These are phyloP conservation scores for Trichoderma aggressivum DNA, from an alignment of 2,329 filamentous ascomycete species.

Conservation along the genomic window DNA sequence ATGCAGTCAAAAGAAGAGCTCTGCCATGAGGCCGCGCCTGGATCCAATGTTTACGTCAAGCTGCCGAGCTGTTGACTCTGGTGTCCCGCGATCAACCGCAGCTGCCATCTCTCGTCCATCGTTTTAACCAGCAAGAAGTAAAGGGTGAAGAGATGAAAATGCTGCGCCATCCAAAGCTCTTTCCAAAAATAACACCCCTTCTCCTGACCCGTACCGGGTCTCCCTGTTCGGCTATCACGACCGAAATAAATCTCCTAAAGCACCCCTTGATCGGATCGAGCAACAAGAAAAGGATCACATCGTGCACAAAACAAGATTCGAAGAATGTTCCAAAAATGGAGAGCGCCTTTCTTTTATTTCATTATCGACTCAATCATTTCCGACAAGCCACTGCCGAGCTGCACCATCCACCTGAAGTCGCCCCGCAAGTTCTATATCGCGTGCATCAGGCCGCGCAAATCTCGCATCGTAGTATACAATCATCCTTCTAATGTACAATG, in stretches of 20 bases:
- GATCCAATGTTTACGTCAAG: neutral
- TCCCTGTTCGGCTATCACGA: neutral
- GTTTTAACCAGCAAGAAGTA: neutral
- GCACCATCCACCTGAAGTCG: slow-evolving; percentile 1
- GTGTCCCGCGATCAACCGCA: neutral
- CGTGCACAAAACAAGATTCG: neutral
- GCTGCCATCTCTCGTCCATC: neutral
- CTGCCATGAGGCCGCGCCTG: neutral
- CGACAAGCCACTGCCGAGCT: neutral
- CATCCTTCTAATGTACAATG: slow-evolving; percentile 18
- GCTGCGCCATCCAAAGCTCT: neutral
- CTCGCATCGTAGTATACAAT: slow-evolving; percentile 29
- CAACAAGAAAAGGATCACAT: neutral
- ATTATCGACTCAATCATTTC: neutral
- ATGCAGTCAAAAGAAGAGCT: neutral
- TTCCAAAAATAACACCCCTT: neutral
- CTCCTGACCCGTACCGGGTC: neutral
- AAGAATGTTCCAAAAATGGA: neutral
- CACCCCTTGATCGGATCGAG: neutral
- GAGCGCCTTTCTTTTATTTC: slow-evolving; percentile 3
- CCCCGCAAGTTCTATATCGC: slow-evolving; percentile 6
- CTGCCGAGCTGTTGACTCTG: neutral
- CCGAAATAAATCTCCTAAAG: neutral
- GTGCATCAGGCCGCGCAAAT: slow-evolving; percentile 1
- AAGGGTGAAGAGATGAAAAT: neutral